Evolutionary conservation across 441 rosid species (phyloP).

Genomic region (Pelargonium australe): DNA sequence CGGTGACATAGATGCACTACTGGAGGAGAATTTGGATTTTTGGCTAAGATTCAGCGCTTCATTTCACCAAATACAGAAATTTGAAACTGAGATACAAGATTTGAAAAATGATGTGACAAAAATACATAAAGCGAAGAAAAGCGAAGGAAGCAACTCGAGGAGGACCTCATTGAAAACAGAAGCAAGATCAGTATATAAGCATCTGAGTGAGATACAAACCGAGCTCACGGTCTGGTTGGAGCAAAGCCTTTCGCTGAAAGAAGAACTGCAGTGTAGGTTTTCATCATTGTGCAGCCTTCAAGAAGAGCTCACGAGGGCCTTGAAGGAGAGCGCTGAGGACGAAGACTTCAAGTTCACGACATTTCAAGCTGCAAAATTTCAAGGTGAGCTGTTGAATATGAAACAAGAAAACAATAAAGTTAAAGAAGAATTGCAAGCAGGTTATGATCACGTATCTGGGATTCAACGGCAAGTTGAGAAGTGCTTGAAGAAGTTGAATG

Average conservation of each 20-base stretch:
- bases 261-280: constrained; percentile 61
- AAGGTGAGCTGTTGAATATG: constrained; percentile 84
- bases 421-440: constrained; percentile 66
- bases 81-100: constrained; percentile 56
- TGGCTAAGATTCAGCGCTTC: constrained; percentile 77
- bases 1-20: constrained; percentile 51
- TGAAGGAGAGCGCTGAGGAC: constrained; percentile 63
- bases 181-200: constrained; percentile 66
- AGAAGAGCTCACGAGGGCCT: constrained; percentile 56
- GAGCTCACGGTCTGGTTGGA: constrained; percentile 70
- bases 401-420: constrained; percentile 83
- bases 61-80: constrained; percentile 69
- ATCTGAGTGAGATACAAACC: constrained; percentile 57
- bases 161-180: constrained; percentile 48
- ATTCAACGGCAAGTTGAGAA: constrained; percentile 59
- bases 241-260: constrained; percentile 46
- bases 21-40: constrained; percentile 74
- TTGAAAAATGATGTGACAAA: constrained; percentile 47
- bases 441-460: constrained; percentile 54
- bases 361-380: constrained; percentile 84
- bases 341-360: constrained; percentile 65
- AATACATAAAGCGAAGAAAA: constrained; percentile 43
- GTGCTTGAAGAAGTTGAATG: constrained; percentile 45
- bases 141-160: constrained; percentile 44
- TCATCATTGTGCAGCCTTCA: constrained; percentile 60